phyloP scores from a whole-genome alignment of 352 stramenopile genomes.

The Phytophthora agathidicida region DNA sequence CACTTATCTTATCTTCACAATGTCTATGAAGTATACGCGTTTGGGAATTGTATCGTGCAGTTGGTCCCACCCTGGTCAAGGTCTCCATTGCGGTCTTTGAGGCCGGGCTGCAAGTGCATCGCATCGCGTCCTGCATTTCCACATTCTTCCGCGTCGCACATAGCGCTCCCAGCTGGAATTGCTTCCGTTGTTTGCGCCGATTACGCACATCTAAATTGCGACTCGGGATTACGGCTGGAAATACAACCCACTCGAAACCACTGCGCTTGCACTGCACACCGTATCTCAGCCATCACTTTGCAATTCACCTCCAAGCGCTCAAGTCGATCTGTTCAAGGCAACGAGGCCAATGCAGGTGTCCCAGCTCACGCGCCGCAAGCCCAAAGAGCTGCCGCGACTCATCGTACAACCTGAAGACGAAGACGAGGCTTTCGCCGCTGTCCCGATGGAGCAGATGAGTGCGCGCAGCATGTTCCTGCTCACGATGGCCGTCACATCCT shows the following conservation, averaged over 20 bases:
- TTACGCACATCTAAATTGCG: conserved; percentile 13
- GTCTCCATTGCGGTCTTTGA: too few relatives aligned
- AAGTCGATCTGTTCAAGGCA: background rate
- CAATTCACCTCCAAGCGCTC: conserved; percentile 9
- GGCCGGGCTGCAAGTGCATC: too few relatives aligned
- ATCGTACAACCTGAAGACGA: conserved; percentile 25
- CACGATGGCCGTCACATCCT: conserved; percentile 55
- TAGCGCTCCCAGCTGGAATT: conserved; percentile 4
- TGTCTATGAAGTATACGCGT: too few relatives aligned
- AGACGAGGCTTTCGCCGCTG: conserved; percentile 26
- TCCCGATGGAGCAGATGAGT: conserved; percentile 47
- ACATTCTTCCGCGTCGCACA: conserved; percentile 9
- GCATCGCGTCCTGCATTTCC: conserved; percentile 9
- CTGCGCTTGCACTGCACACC: background rate
- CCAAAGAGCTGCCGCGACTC: conserved; percentile 17
- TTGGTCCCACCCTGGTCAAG: conserved; percentile 22
- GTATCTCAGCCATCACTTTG: conserved; percentile 12
- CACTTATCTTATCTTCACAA: too few relatives aligned
- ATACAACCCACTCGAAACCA: too few relatives aligned
- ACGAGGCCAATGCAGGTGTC: conserved; percentile 8
- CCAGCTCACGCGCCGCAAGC: conserved; percentile 23
- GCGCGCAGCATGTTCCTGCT: conserved; percentile 62
- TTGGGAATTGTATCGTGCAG: too few relatives aligned
- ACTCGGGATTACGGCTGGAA: conserved; percentile 15
- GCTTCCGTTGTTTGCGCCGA: conserved; percentile 12